Base-by-base conservation (phyloP, 1,139 yeast species). In the Geotrichum carabidarum region DNA sequence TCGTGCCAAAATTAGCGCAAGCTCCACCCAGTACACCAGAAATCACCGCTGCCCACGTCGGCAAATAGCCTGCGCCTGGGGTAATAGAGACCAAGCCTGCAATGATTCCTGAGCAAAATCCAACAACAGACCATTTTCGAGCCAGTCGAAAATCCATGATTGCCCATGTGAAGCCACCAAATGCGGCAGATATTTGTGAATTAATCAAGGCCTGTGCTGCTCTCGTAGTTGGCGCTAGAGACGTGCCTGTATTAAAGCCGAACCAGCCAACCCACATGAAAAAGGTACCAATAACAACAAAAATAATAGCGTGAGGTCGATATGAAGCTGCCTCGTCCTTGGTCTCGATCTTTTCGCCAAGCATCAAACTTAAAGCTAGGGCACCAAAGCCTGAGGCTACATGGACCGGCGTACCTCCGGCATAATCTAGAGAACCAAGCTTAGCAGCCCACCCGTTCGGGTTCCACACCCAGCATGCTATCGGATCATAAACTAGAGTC, bases 211-310 rank as follows among this genome's bases (percentile, higher is more conserved):
- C 66, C 65, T 71, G 79, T 65, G 75, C 68, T 1, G 81, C 75
- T 57, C 72, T 69, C 51, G 74, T 61, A 64, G 81, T 72, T 58
- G 85, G 84, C 50, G 78, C 78, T 34, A 79, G 77, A 58, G 91
- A 83, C 6, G 94, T 82, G 46, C 90, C 89, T 12, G 95, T 90
- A 67, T 89, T 89, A 76, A 89, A 89, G 36, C 91, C 87, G 56
- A 88, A 74, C 96, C 96, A 89, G 12, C 96, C 96, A 57, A 84
- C 79, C 74, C 84, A 82, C 66, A 75, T 64, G 50, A 78, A 68
- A n/a, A 77, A 68, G 0, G 86, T 78, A 15, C 89, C 89, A 31
- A 81, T 62, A 0, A 82, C 71, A 31, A 83, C 79, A 45, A 67
- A 53, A 12, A 63, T 45, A 7, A 66, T 58, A 30, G 64, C 65